Base-by-base conservation (phyloP, 2,329 filamentous ascomycete genomes). In the Cyclaneusma minus region DNA sequence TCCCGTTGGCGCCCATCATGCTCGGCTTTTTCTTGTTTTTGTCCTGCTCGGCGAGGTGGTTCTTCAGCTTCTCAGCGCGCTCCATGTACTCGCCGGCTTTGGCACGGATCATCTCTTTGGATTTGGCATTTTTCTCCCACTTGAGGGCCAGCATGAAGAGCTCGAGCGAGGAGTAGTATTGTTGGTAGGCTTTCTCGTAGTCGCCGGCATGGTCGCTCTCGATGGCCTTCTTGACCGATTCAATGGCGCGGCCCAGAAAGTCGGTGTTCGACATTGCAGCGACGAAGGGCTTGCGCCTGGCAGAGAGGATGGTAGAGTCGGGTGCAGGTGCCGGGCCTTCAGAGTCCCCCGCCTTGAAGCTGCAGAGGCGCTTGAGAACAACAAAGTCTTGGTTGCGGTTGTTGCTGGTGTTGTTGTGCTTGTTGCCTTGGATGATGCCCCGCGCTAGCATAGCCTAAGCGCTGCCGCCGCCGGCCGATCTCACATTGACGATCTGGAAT, bases 21-120 rank as follows among this genome's bases (percentile, higher is more conserved):
- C 72, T 69, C 8, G 75, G 65, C 47, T 79, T 82, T 50, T 75
- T 79, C 39, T 62, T 60, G 44, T 78, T 78, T 22, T 59, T 59
- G 37, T 89, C 79, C 29, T 69, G 64, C 38, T 85, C 76, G 27
- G 74, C 64, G 21, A 98, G 60, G 49, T 95, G 89, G 29, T 76
- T 72, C 56, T 98, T 98, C 37, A 98, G 70, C 61, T 95, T 95
- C 62, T 98, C 89, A 37, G 89, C 89, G 35, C 89, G 82, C 56
- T 94, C 87, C 78, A 98, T 93, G 63, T 98, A 98, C 50, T 94
- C 87, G 43, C 66, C 80, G 12, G 85, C 84, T 62, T 95, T 95
- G 42, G 80, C 73, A 41, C 89, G 78, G 53, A 98, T 94, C 69
- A 93, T 92, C 49, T 91, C 84, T 62, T 95, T 95, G 37, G 83